Evolutionary conservation across 495 filamentous ascomycete species (phyloP).

Genomic region (Durotheca rogersii): DNA sequence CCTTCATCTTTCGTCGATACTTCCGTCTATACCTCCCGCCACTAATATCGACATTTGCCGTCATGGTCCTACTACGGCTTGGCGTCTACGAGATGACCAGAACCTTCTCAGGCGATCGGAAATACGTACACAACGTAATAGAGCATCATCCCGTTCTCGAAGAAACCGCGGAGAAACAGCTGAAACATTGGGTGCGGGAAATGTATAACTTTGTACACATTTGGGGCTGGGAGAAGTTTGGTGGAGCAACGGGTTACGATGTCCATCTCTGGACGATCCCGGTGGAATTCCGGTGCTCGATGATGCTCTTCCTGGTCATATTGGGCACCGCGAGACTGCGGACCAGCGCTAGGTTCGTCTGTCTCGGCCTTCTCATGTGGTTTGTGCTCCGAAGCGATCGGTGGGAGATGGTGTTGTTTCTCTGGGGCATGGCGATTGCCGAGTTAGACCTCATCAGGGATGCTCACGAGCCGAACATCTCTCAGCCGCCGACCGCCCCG

Average conservation of each 20-base stretch:
- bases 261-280: slow-evolving; percentile 75
- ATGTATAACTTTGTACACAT: slow-evolving; percentile 44
- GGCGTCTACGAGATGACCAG: slow-evolving; percentile 52
- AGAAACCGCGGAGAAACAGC: slow-evolving; percentile 27
- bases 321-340: slow-evolving; percentile 46
- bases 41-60: slow-evolving; percentile 57
- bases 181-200: slow-evolving; percentile 36
- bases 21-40: slow-evolving; percentile 68
- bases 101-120: slow-evolving; percentile 38
- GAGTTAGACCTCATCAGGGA: slow-evolving; percentile 41
- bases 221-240: slow-evolving; percentile 43
- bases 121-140: slow-evolving; percentile 42
- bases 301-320: slow-evolving; percentile 63
- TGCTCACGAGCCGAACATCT: slow-evolving; percentile 25
- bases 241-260: slow-evolving; percentile 56
- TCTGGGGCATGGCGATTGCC: slow-evolving; percentile 42
- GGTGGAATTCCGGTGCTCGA: slow-evolving; percentile 64
- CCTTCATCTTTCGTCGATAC: slow-evolving; percentile 65
- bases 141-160: slow-evolving; percentile 41
- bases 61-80: slow-evolving; percentile 56
- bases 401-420: slow-evolving; percentile 50
- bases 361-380: slow-evolving; percentile 31
- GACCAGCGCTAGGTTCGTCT: slow-evolving; percentile 26
- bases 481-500: slow-evolving; percentile 15
- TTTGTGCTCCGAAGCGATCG: slow-evolving; percentile 36